phyloP scores from a whole-genome alignment of 1,284 basidiomycete genomes.

The Moesziomyces sp. region DNA sequence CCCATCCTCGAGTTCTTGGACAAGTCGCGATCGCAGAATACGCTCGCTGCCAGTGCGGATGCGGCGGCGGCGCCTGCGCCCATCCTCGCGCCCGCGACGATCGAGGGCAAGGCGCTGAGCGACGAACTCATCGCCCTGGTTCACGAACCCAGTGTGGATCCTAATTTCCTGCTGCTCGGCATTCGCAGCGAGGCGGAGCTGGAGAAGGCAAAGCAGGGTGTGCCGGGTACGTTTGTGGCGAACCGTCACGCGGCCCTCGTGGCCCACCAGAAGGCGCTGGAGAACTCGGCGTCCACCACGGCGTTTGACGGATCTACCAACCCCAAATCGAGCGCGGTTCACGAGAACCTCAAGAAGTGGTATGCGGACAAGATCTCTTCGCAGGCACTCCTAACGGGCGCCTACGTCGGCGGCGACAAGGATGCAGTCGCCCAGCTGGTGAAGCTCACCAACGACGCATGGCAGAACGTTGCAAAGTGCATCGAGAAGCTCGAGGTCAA shows the following conservation, averaged over 20 bases:
- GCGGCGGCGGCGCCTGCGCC: constrained; percentile 78
- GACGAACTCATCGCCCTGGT: constrained; percentile 75
- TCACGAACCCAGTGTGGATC: constrained; percentile 72
- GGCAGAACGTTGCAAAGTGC: constrained; percentile 71
- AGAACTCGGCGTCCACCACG: constrained; percentile 72
- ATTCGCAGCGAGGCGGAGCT: constrained; percentile 68
- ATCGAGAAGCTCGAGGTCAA: constrained; percentile 72
- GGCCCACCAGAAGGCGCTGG: constrained; percentile 72
- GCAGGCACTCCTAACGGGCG: constrained; percentile 66
- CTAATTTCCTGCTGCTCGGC: constrained; percentile 70
- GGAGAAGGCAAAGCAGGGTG: constrained; percentile 52
- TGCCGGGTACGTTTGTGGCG: constrained; percentile 70
- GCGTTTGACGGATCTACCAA: constrained; percentile 70
- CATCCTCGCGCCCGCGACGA: constrained; percentile 80
- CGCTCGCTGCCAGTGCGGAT: constrained; percentile 76
- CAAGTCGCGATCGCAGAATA: constrained; percentile 63
- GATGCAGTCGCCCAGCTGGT: constrained; percentile 62
- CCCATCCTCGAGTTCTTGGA: constrained; percentile 79
- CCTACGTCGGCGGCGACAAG: constrained; percentile 60
- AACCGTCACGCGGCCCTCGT: constrained; percentile 72
- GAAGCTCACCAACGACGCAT: constrained; percentile 68
- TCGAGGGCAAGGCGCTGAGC: constrained; percentile 75
- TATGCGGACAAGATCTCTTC: constrained; percentile 69
- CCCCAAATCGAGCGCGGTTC: constrained; percentile 45
- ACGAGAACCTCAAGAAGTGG: constrained; percentile 63